Base-by-base conservation (phyloP, 2,329 filamentous ascomycete genomes). In the Fusarium graminum region DNA sequence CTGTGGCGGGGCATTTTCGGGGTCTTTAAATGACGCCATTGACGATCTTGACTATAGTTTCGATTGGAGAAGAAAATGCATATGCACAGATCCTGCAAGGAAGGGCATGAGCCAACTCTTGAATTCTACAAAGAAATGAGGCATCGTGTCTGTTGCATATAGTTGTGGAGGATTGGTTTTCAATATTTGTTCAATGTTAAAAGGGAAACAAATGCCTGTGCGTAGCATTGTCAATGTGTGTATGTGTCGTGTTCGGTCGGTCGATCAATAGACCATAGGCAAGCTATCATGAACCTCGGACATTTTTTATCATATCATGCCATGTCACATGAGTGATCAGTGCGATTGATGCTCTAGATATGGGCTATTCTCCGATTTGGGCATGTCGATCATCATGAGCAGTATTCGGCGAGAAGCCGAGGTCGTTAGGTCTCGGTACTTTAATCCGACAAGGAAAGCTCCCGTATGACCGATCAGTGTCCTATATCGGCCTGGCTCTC, bases 1-100 rank as follows among this genome's bases (percentile, higher is more conserved):
- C 19, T 16, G 52, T 51, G 22, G 52, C 40, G 56, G 65, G 65
- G 50, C 38, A 66, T 59, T 40, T 43, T 45, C 39, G 29, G 51
- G 51, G 66, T 51, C 51, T 25, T 8, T 14, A 16, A 52, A 55
- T 69, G 58, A 69, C 62, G 53, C 62, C 62, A 68, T 68, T 44
- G 51, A 63, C 62, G 67, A 63, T 63, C 50, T 68, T 46, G 41
- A 29, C 36, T 36, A 11, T 19, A 44, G 40, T 39, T n/a, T 57
- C 58, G 59, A 63, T 63, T 45, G 40, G 36, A 32, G 41, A 46
- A 22, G 17, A 43, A 43, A 56, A 26, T 62, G 49, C 38, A 55
- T 19, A 52, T 26, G 53, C 51, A 54, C 46, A 59, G 64, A 60
- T 55, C 60, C 40, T 51, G 47, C 40, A 45, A 7, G 25, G 16